Conservation (phyloP, 2,329 filamentous ascomycete species). For the Sporothrix dimorphospora region DNA sequence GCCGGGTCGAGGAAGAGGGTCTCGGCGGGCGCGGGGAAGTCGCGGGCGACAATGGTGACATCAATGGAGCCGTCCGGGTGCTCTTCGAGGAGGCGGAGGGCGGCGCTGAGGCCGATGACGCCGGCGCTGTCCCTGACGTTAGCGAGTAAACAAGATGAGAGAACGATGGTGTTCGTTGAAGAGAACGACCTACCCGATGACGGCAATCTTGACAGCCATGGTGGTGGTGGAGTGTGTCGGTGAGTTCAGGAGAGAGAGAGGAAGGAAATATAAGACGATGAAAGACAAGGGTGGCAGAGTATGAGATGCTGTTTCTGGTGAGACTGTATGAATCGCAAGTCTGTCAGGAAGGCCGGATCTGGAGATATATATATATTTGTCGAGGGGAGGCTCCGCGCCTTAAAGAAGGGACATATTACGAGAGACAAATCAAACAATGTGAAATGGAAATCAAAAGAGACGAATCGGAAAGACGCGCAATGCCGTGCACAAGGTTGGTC, state of each 20-base stretch:
- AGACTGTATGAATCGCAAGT: neutral
- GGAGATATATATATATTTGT: conserved; percentile 13
- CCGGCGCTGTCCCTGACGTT: conserved; percentile 48
- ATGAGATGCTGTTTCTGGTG: neutral
- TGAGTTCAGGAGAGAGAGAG: neutral
- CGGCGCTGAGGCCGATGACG: conserved; percentile 55
- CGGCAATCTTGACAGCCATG: conserved; percentile 25
- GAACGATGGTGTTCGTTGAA: neutral
- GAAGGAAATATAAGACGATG: neutral
- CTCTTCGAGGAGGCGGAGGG: conserved; percentile 49
- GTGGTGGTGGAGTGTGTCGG: neutral
- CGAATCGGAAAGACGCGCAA: neutral
- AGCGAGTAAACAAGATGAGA: neutral
- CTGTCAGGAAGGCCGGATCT: neutral
- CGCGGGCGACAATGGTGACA: conserved; percentile 50
- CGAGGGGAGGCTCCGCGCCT: neutral
- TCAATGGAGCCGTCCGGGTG: conserved; percentile 39
- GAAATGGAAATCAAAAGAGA: too few relatives aligned
- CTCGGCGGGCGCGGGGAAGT: conserved; percentile 54
- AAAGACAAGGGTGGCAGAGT: neutral
- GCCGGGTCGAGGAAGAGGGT: conserved; percentile 43
- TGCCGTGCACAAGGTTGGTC: conserved; percentile 8
- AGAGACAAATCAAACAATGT: neutral
- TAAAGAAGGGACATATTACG: neutral
- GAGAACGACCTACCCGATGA: conserved; percentile 28